A percentile compares a stretch with the other conserved stretches of the same genome.
These are phyloP conservation scores for Hemisphaericaspora xylofermentans DNA, from an alignment of 1,139 yeast genomes.

Conservation along the genomic window DNA sequence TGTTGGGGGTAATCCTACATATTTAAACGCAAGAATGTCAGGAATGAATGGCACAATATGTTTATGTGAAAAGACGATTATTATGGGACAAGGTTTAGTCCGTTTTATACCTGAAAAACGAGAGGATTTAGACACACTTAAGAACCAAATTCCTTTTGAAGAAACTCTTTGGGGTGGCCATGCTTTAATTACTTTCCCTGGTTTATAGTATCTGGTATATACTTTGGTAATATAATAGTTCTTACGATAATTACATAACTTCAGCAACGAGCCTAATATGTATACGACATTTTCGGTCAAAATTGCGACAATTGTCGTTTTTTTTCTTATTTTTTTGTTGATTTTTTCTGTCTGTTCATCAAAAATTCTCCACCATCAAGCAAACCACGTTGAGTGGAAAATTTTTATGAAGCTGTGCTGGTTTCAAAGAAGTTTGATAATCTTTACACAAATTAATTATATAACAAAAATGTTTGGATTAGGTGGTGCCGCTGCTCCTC, in stretches of 20 bases:
- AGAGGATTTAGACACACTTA: constrained; percentile 24
- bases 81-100: constrained; percentile 40
- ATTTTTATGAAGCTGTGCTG: not conserved
- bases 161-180: constrained; percentile 38
- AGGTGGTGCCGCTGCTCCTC: constrained; percentile 71
- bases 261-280: not conserved
- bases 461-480: constrained; percentile 62
- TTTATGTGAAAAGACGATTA: constrained; percentile 37
- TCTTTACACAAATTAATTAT: constrained; percentile 1
- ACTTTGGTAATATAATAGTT: not conserved
- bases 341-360: not conserved
- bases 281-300: not conserved
- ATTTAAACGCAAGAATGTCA: constrained; percentile 32
- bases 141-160: constrained; percentile 21
- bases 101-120: constrained; percentile 32
- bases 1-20: constrained; percentile 21
- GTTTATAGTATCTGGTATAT: constrained; percentile 14
- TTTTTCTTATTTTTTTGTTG: not conserved
- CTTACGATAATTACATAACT: not conserved
- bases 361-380: not conserved
- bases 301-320: not conserved
- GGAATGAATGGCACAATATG: constrained; percentile 35
- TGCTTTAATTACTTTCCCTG: constrained; percentile 40
- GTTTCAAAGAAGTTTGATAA: constrained; percentile 5
- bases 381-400: not conserved